A percentile compares a stretch with the other conserved stretches of the same genome.
phyloP scores from a whole-genome alignment of 2,329 filamentous ascomycete genomes.

The Septoria linicola region DNA sequence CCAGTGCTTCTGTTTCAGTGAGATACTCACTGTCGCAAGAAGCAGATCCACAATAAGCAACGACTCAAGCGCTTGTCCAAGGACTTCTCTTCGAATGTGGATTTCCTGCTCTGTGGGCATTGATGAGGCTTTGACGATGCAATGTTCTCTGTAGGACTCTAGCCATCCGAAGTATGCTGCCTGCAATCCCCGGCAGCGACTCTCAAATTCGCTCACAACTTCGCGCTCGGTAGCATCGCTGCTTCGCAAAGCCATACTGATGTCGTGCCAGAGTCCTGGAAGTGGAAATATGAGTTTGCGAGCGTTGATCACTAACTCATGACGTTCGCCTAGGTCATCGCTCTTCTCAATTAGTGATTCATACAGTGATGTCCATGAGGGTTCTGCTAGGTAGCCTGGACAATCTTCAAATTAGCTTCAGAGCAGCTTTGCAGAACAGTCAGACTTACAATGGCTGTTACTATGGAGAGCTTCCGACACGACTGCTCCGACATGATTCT shows the following conservation, averaged over 20 bases:
- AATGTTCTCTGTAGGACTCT: slow-evolving; percentile 31
- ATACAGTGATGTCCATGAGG: slow-evolving; percentile 35
- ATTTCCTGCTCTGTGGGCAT: slow-evolving; percentile 23
- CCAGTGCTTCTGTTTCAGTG: slow-evolving; percentile 32
- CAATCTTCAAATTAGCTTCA: too few relatives aligned
- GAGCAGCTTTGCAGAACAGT: too few relatives aligned
- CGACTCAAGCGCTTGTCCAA: slow-evolving; percentile 28
- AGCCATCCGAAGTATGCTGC: slow-evolving; percentile 22
- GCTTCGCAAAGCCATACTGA: too few relatives aligned
- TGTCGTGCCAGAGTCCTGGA: slow-evolving; percentile 27
- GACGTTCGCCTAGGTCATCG: slow-evolving; percentile 27
- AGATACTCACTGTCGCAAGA: slow-evolving; percentile 26
- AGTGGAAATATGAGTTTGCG: slow-evolving; percentile 28
- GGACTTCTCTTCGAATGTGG: slow-evolving; percentile 27
- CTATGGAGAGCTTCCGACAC: slow-evolving; percentile 30
- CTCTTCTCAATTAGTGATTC: slow-evolving; percentile 21
- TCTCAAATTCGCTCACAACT: too few relatives aligned
- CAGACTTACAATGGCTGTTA: slow-evolving; percentile 22
- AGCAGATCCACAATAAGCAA: slow-evolving; percentile 29
- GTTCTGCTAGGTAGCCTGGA: slow-evolving; percentile 32
- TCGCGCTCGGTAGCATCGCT: too few relatives aligned
- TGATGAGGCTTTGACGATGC: slow-evolving; percentile 24
- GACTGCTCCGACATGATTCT: slow-evolving; percentile 38
- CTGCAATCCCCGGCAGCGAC: slow-evolving; percentile 21
- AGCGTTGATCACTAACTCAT: slow-evolving; percentile 24